Percentiles rank a stretch among this genome's conserved stretches.
phyloP scores from a whole-genome alignment of 1,139 yeast species.

The Pichia sp. region DNA sequence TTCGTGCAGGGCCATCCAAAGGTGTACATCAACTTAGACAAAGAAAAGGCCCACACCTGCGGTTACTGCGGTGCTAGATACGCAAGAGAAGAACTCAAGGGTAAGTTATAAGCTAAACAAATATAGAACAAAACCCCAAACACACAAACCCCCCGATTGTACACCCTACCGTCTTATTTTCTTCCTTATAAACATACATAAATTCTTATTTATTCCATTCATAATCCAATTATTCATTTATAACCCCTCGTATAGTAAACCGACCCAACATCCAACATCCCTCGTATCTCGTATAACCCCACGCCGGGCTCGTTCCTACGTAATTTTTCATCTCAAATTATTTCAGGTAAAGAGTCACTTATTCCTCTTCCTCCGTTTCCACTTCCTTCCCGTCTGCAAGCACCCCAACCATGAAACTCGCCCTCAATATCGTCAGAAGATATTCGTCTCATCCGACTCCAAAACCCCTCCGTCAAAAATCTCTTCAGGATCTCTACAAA shows the following conservation, averaged over 20 bases:
- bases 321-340: neutral
- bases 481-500: constrained; percentile 44
- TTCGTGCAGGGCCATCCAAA: constrained; percentile 77
- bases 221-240: constrained; percentile 1
- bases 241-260: too few species aligned
- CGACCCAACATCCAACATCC: neutral
- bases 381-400: too few species aligned
- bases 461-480: constrained; percentile 26
- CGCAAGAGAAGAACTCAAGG: constrained; percentile 42
- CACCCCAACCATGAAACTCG: neutral
- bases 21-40: constrained; percentile 77
- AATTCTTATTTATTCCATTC: neutral
- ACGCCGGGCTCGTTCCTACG: neutral
- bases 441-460: constrained; percentile 10
- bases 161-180: too few species aligned
- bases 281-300: neutral
- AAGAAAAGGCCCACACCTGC: constrained; percentile 68
- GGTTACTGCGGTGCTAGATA: constrained; percentile 77
- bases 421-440: neutral
- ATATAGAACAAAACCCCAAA: too few species aligned
- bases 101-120: constrained; percentile 21
- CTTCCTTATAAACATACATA: neutral
- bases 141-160: too few species aligned
- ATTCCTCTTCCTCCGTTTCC: too few species aligned
- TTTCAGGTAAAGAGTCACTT: too few species aligned